Evolutionary conservation across 2,329 filamentous ascomycete genomes (phyloP).

Genomic region (Plectosphaerella plurivora): DNA sequence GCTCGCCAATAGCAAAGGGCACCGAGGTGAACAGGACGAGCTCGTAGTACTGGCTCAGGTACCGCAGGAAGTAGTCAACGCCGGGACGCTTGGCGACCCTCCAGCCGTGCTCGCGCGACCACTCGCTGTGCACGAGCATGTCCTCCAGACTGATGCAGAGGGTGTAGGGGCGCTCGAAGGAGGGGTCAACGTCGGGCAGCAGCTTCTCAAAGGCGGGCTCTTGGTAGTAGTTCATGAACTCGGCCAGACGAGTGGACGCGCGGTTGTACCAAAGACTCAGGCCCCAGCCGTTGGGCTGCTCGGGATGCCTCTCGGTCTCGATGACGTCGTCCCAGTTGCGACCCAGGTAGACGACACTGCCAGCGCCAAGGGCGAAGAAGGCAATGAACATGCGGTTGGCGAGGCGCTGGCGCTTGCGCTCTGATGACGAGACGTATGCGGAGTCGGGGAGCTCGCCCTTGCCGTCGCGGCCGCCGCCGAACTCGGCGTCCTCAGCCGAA

Average conservation of each 20-base stretch:
- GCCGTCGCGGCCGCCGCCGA: conserved; percentile 43
- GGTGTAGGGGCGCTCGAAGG: conserved; percentile 82
- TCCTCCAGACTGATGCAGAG: conserved; percentile 91
- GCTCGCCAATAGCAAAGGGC: conserved; percentile 78
- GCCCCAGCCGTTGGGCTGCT: conserved; percentile 77
- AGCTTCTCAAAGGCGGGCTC: conserved; percentile 94
- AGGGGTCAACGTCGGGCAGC: conserved; percentile 75
- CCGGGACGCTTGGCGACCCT: conserved; percentile 91
- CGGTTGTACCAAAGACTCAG: conserved; percentile 75
- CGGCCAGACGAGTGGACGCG: conserved; percentile 67
- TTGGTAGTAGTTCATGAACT: conserved; percentile 86
- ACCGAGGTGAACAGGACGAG: conserved; percentile 92
- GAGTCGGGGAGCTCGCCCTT: conserved; percentile 67
- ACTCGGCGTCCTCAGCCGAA: conserved; percentile 28
- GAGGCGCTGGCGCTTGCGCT: conserved; percentile 72
- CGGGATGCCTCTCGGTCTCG: conserved; percentile 64
- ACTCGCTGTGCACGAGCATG: conserved; percentile 89
- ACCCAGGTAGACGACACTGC: conserved; percentile 70
- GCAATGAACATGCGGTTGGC: conserved; percentile 70
- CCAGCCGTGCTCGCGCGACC: conserved; percentile 92
- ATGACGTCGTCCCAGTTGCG: conserved; percentile 83
- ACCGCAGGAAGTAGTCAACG: conserved; percentile 94
- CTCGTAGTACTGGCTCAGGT: conserved; percentile 97
- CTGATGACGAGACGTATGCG: conserved; percentile 86
- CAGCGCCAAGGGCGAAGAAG: conserved; percentile 50